These are phyloP conservation scores for Macrolepiota dolichaula DNA, from an alignment of 768 basidiomycete species.

Conservation along the genomic window DNA sequence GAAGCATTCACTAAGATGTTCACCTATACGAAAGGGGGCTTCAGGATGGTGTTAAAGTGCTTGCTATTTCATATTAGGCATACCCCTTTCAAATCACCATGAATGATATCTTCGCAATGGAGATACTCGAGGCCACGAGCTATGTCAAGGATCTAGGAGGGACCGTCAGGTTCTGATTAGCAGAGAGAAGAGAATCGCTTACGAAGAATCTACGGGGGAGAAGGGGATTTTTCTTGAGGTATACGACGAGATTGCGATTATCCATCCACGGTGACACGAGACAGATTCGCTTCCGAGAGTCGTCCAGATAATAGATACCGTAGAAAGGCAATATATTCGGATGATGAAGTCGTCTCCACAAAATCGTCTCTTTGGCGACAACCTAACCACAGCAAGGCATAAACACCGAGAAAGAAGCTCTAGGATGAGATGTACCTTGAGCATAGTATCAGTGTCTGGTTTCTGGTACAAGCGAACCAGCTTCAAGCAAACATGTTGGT, in stretches of 20 bases:
- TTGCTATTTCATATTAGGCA: too few relatives aligned
- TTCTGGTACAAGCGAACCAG: conserved; percentile 20
- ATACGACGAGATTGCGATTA: conserved; percentile 5
- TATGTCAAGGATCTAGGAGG: neutral
- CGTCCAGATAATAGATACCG: neutral
- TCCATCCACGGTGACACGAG: conserved; percentile 14
- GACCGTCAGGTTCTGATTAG: too few relatives aligned
- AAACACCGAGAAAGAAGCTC: neutral
- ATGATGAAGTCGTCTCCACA: neutral
- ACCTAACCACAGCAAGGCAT: neutral
- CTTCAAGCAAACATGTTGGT: conserved; percentile 21
- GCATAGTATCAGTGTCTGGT: conserved; percentile 14
- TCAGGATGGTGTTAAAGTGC: neutral
- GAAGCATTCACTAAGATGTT: neutral
- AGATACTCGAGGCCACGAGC: neutral
- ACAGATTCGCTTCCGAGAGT: neutral
- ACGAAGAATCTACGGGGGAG: neutral
- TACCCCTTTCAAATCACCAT: neutral
- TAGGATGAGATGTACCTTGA: conserved; percentile 19
- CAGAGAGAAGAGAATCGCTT: neutral
- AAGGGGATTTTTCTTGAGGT: neutral
- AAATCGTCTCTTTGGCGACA: neutral
- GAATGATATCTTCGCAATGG: neutral
- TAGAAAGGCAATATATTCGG: neutral
- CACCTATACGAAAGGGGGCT: neutral